Conservation (phyloP, 306 rosid species). For the Quillaja saponaria region DNA sequence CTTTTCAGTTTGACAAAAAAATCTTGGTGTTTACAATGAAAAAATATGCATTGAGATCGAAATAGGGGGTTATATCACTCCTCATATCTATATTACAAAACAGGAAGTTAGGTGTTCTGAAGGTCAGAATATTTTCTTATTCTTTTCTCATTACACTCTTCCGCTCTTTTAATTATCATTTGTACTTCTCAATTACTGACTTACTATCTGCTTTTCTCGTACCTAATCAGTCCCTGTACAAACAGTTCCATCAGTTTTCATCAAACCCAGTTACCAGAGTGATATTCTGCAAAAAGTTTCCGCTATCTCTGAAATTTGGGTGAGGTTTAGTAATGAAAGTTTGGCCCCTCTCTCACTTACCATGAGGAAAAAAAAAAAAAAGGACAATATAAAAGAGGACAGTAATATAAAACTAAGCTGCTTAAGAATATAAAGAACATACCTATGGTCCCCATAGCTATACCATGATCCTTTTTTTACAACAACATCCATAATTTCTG, state of each 20-base stretch:
- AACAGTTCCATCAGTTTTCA: too few relatives aligned
- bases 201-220: too few relatives aligned
- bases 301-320: too few relatives aligned
- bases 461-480: constrained; percentile 95
- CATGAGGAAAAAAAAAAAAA: constrained; percentile 3
- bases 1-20: neutral
- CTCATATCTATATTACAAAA: neutral
- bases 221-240: too few relatives aligned
- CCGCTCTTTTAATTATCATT: neutral
- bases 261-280: too few relatives aligned
- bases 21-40: neutral
- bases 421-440: constrained; percentile 29
- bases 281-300: too few relatives aligned
- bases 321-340: too few relatives aligned
- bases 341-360: too few relatives aligned
- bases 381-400: constrained; percentile 17
- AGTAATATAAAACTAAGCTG: constrained; percentile 8
- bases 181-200: too few relatives aligned
- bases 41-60: neutral
- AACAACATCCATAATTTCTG: constrained; percentile 80
- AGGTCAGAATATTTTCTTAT: neutral
- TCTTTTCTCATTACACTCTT: constrained; percentile 6
- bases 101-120: neutral
- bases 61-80: constrained; percentile 1
- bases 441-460: constrained; percentile 93